phyloP scores from a whole-genome alignment of 1,139 yeast genomes.

The Yamadazyma triangularis region DNA sequence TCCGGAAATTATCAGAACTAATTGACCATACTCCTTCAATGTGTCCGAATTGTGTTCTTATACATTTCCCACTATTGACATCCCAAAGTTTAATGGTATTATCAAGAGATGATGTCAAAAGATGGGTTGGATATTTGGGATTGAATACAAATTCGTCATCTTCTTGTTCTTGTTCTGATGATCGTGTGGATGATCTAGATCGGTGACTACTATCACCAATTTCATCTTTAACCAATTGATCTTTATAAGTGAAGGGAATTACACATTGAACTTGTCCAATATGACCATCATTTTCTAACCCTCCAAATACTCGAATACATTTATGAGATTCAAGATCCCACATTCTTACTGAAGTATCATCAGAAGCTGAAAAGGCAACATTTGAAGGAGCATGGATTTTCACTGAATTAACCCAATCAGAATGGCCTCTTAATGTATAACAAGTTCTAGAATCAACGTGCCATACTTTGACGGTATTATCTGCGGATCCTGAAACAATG shows the following conservation, averaged over 20 bases:
- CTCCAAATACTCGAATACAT: slow-evolving; percentile 76
- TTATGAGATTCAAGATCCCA: slow-evolving; percentile 85
- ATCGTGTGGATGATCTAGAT: background rate
- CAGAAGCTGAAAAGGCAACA: slow-evolving; percentile 82
- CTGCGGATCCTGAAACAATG: slow-evolving; percentile 92
- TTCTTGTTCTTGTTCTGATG: slow-evolving; percentile 1
- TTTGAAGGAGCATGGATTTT: slow-evolving; percentile 76
- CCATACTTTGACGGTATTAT: slow-evolving; percentile 90
- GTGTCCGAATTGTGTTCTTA: slow-evolving; percentile 93
- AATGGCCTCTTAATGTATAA: slow-evolving; percentile 87
- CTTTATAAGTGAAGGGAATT: slow-evolving; percentile 70
- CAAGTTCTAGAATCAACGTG: slow-evolving; percentile 91
- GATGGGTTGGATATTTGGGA: slow-evolving; percentile 60
- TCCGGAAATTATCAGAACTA: slow-evolving; percentile 90
- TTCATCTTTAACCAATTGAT: slow-evolving; percentile 40
- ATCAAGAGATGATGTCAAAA: slow-evolving; percentile 84
- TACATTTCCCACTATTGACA: slow-evolving; percentile 77
- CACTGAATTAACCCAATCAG: slow-evolving; percentile 88
- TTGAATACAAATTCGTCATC: slow-evolving; percentile 18
- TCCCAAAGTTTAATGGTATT: slow-evolving; percentile 95
- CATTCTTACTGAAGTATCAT: slow-evolving; percentile 88
- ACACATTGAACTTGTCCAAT: slow-evolving; percentile 91
- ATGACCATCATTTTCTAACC: slow-evolving; percentile 63
- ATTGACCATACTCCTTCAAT: slow-evolving; percentile 98
- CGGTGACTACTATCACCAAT: slow-evolving; percentile 11